A percentile compares a stretch with the other conserved stretches of the same genome.
Conservation (phyloP, 208 protist species). For the Trypanosoma vivax region DNA sequence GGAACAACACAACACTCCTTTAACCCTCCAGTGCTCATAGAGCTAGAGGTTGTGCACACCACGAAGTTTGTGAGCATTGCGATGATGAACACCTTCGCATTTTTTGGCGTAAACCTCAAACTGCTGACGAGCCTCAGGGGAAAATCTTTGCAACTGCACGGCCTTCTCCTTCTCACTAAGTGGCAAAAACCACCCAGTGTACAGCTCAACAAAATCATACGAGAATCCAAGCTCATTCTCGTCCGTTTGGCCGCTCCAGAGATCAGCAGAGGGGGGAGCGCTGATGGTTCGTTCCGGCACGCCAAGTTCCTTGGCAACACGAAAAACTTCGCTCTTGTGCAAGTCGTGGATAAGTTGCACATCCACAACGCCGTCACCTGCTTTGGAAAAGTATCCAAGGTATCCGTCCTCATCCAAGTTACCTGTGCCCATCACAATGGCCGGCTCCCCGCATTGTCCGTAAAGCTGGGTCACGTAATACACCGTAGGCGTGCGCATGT, state of each 20-base stretch:
- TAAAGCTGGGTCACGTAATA: constrained; percentile 93
- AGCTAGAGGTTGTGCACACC: constrained; percentile 65
- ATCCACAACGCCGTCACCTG: constrained; percentile 94
- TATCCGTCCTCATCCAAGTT: constrained; percentile 97
- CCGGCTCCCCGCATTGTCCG: constrained; percentile 71
- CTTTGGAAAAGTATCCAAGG: constrained; percentile 96
- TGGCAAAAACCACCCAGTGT: constrained; percentile 77
- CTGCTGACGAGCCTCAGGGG: constrained; percentile 45
- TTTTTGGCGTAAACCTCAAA: constrained; percentile 62
- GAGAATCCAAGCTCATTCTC: constrained; percentile 94
- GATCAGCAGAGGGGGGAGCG: constrained; percentile 90
- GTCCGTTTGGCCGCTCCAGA: constrained; percentile 95
- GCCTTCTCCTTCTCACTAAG: constrained; percentile 50
- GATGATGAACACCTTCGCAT: constrained; percentile 79
- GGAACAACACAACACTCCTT: no score
- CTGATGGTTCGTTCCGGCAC: constrained; percentile 79
- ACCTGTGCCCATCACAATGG: constrained; percentile 94
- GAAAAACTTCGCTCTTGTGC: constrained; percentile 94
- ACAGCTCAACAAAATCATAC: constrained; percentile 96
- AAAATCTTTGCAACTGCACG: constrained; percentile 36
- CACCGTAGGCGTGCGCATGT: constrained; percentile 91
- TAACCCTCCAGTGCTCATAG: no score
- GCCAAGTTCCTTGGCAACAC: constrained; percentile 65
- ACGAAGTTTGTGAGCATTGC: constrained; percentile 89
- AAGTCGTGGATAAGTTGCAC: constrained; percentile 94